phyloP scores from a whole-genome alignment of 2,329 filamentous ascomycete species.

The Torrubiellomyces zombiae region DNA sequence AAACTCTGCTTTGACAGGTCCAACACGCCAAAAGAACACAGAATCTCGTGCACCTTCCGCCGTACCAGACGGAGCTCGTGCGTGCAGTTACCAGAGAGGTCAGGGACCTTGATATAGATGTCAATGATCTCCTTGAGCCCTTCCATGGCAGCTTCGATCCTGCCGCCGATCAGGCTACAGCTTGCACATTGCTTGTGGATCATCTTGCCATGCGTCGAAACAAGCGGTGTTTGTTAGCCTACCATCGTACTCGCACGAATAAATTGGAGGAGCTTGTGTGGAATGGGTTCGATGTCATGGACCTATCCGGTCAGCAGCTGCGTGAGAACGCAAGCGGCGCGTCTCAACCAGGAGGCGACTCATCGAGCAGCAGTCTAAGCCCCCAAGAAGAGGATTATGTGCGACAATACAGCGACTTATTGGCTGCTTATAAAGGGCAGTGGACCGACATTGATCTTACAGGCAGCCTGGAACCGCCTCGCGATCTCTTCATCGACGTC shows the following conservation, averaged over 20 bases:
- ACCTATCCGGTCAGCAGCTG: constrained; percentile 44
- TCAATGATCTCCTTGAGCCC: constrained; percentile 60
- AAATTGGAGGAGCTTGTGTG: constrained; percentile 90
- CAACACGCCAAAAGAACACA: constrained; percentile 93
- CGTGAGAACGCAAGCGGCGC: constrained; percentile 20
- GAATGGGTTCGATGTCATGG: constrained; percentile 71
- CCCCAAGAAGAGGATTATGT: constrained; percentile 96
- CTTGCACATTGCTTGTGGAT: constrained; percentile 79
- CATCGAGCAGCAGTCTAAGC: constrained; percentile 59
- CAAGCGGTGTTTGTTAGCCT: constrained; percentile 87
- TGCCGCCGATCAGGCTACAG: constrained; percentile 62
- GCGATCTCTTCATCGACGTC: constrained; percentile 92
- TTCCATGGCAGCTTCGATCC: constrained; percentile 80
- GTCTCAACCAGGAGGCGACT: constrained; percentile 24
- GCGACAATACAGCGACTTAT: constrained; percentile 73
- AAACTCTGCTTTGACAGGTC: constrained; percentile 39
- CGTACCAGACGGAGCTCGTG: constrained; percentile 84
- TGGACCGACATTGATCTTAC: constrained; percentile 98
- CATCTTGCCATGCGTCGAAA: constrained; percentile 91
- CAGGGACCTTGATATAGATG: constrained; percentile 79
- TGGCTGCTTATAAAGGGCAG: constrained; percentile 94
- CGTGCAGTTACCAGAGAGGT: constrained; percentile 81
- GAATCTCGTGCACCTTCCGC: constrained; percentile 68
- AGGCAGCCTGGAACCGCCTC: constrained; percentile 83
- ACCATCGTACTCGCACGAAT: constrained; percentile 78